phyloP scores from a whole-genome alignment of 208 protist genomes.

The Acanthamoeba healyi region DNA sequence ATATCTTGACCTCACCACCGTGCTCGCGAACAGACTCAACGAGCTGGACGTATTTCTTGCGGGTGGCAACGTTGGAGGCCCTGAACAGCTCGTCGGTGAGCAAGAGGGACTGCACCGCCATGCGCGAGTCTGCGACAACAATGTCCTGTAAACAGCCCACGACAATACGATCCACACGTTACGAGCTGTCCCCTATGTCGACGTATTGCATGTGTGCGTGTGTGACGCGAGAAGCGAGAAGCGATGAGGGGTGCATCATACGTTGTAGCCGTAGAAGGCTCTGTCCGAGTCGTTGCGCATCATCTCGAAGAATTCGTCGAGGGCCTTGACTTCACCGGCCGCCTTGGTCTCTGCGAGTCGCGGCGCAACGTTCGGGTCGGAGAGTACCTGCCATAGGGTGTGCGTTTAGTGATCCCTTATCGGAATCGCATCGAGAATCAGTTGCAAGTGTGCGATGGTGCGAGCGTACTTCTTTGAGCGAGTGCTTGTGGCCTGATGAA shows the following conservation, averaged over 20 bases:
- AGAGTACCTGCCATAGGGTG: conserved; percentile 90
- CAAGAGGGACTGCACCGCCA: conserved; percentile 32
- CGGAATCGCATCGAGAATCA: conserved; percentile 76
- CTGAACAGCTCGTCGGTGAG: conserved; percentile 55
- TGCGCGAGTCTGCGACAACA: conserved; percentile 93
- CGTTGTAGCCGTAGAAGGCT: conserved; percentile 92
- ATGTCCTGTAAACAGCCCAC: conserved; percentile 92
- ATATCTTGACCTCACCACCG: conserved; percentile 93
- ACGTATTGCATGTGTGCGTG: too few relatives aligned
- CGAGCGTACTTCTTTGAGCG: conserved; percentile 54
- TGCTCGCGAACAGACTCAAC: conserved; percentile 93
- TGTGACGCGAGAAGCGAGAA: conserved; percentile 76
- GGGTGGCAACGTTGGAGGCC: conserved; percentile 89
- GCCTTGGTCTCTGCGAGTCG: conserved; percentile 94
- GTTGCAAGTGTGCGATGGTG: neutral
- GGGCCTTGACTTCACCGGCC: conserved; percentile 92
- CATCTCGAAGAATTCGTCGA: conserved; percentile 95
- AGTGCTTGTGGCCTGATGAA: conserved; percentile 91
- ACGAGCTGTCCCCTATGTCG: too few relatives aligned
- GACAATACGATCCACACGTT: conserved; percentile 80
- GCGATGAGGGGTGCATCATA: neutral
- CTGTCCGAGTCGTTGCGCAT: conserved; percentile 84
- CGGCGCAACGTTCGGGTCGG: conserved; percentile 90
- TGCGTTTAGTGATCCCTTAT: conserved; percentile 84
- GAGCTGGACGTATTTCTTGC: conserved; percentile 95